Conservation (phyloP, 2,329 filamentous ascomycete species). For the Anisogramma anomala region DNA sequence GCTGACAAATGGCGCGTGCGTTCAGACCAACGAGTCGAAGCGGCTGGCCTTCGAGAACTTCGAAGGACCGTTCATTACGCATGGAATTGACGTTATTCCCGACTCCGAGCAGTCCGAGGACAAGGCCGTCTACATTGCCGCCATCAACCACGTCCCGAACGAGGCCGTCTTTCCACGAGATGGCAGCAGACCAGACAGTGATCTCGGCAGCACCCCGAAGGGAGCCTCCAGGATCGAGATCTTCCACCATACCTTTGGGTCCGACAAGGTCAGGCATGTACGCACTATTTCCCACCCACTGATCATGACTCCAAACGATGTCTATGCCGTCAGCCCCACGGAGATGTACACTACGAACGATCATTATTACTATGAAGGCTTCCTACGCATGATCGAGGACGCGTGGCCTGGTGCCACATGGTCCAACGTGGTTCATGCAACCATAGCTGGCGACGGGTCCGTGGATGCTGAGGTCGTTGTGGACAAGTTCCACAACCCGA, state of each 20-base stretch:
- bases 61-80: constrained; percentile 40
- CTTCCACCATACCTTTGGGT: constrained; percentile 11
- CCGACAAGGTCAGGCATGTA: constrained; percentile 4
- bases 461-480: constrained; percentile 6
- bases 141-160: constrained; percentile 47
- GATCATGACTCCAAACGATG: constrained; percentile 13
- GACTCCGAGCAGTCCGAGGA: constrained; percentile 28
- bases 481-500: constrained; percentile 9
- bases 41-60: constrained; percentile 41
- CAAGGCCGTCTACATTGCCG: constrained; percentile 45
- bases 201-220: constrained; percentile 4
- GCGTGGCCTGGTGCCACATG: constrained; percentile 3
- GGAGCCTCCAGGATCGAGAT: constrained; percentile 9
- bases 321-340: constrained; percentile 6
- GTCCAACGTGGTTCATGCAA: constrained; percentile 10
- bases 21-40: constrained; percentile 32
- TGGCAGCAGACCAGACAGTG: neutral
- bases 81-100: constrained; percentile 48
- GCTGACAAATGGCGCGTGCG: neutral
- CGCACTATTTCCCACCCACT: constrained; percentile 10
- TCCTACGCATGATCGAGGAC: constrained; percentile 4
- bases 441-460: neutral
- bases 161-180: constrained; percentile 8
- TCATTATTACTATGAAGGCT: constrained; percentile 11
- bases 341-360: constrained; percentile 12